phyloP scores from a whole-genome alignment of 2,329 filamentous ascomycete species.

The Periconia sp. region DNA sequence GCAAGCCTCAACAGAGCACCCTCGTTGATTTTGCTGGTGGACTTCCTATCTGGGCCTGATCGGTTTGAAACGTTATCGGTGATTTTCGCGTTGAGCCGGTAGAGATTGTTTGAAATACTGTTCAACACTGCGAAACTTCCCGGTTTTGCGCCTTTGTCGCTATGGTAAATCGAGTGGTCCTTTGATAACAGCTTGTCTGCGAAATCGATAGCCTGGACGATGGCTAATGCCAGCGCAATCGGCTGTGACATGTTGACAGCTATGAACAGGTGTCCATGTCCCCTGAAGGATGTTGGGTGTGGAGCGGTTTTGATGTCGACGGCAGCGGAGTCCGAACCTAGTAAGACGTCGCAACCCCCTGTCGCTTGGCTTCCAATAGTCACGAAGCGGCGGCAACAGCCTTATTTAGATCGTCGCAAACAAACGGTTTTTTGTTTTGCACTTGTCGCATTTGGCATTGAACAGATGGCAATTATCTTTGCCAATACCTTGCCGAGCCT shows the following conservation, averaged over 20 bases:
- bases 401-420: not conserved
- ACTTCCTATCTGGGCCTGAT: constrained; percentile 17
- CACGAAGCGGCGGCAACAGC: not conserved
- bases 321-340: constrained; percentile 1
- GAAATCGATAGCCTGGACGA: constrained; percentile 27
- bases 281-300: not conserved
- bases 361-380: not conserved
- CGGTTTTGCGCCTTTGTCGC: constrained; percentile 14
- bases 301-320: not conserved
- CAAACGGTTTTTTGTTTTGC: not conserved
- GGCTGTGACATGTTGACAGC: constrained; percentile 4
- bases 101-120: constrained; percentile 23
- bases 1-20: constrained; percentile 23
- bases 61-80: constrained; percentile 21
- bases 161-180: constrained; percentile 25
- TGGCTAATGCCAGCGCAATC: constrained; percentile 19
- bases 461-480: not conserved
- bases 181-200: constrained; percentile 23
- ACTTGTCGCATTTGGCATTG: not conserved
- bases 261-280: constrained; percentile 2
- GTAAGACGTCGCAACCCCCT: not conserved
- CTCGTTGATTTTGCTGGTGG: constrained; percentile 25
- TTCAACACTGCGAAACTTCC: constrained; percentile 25
- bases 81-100: constrained; percentile 22
- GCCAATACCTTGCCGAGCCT: not conserved